Evolutionary conservation across 2,329 filamentous ascomycete genomes (phyloP).

Genomic region (Sclerotinia trifoliorum): DNA sequence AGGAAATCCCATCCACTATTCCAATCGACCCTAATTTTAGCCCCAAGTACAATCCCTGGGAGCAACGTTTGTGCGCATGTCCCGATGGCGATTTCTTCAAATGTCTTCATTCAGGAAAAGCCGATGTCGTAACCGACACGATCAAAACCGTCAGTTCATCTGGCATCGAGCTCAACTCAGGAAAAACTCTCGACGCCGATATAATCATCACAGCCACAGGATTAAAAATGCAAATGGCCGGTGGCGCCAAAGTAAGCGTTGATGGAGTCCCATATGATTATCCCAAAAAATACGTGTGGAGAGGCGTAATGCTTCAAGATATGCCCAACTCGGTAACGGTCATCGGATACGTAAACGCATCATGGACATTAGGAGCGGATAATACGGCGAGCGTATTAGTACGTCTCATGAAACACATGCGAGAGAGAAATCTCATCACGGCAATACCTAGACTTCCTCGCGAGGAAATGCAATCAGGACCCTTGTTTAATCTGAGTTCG

Average conservation of each 20-base stretch:
- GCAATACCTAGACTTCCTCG: conserved; percentile 28
- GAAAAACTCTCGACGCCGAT: conserved; percentile 53
- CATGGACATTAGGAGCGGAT: conserved; percentile 67
- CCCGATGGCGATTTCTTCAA: conserved; percentile 57
- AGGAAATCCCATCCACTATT: conserved; percentile 53
- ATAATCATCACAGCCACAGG: conserved; percentile 70
- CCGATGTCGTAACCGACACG: conserved; percentile 50
- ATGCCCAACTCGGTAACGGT: conserved; percentile 62
- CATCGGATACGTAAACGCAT: conserved; percentile 63
- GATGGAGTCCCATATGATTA: conserved; percentile 53
- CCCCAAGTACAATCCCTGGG: conserved; percentile 64
- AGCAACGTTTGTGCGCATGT: conserved; percentile 72
- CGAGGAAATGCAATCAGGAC: conserved; percentile 23
- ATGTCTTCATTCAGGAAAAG: conserved; percentile 47
- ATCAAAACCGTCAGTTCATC: conserved; percentile 52
- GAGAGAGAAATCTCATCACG: conserved; percentile 24
- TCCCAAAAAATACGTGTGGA: conserved; percentile 58
- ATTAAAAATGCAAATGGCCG: conserved; percentile 57
- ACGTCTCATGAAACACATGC: conserved; percentile 38
- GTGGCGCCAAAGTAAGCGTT: conserved; percentile 51
- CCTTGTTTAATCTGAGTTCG: conserved; percentile 32
- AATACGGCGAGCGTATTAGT: conserved; percentile 33
- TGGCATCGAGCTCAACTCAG: conserved; percentile 43
- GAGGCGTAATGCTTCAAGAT: conserved; percentile 63
- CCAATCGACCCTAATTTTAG: conserved; percentile 62